Base-by-base conservation (phyloP, 352 stramenopile species). In the Phytophthora aleatoria region DNA sequence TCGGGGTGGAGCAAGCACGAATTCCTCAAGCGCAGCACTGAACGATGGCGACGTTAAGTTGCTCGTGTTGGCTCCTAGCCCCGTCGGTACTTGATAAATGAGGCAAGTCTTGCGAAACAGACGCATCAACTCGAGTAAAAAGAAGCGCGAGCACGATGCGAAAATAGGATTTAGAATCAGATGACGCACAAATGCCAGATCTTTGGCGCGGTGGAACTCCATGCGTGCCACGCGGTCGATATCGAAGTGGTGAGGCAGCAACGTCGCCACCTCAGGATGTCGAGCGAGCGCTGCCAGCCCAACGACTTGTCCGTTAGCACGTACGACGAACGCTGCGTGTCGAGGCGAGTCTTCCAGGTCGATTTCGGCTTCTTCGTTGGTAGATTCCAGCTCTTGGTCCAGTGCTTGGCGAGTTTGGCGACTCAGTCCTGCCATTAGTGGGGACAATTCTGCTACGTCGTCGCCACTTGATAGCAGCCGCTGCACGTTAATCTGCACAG, bases 111-210 rank as follows among this genome's bases (percentile, higher is more conserved):
- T 91, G 5, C 70, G 69, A 50, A 83, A 90, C 16, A 83, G 62
- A 7, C 85, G 81, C 82, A 97, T 92, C 12, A 92, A 69, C 71
- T 96, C 89, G 45, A 91, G 80, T 3, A 96, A 57, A 10, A 95
- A 53, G 61, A 83, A 88, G 0, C 85, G 76, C 16, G 74, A 74
- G 52, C 81, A 89, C 6, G 72, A 66, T 6, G 67, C 59, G 47
- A 94, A 94, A 12, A 91, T 84, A 8, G 89, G 88, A 58, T 94
- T 92, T 9, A 96, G 70, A 7, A 90, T 61, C 35, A 94, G 79
- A 20, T 80, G 58, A 12, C 73, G 74, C 8, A 97, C 50, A 15
- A 89, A 66, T 4, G 75, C 79, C 58, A 95, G 75, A 27, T 91
- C 83, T 57, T 89, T 88, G 1, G 84, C 77, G 5, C 86, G 82